Evolutionary conservation across 192 early-diverging fungal species (phyloP), one percentile per base, ranked within the genome.

Genomic region (Coemansia sp.): DNA sequence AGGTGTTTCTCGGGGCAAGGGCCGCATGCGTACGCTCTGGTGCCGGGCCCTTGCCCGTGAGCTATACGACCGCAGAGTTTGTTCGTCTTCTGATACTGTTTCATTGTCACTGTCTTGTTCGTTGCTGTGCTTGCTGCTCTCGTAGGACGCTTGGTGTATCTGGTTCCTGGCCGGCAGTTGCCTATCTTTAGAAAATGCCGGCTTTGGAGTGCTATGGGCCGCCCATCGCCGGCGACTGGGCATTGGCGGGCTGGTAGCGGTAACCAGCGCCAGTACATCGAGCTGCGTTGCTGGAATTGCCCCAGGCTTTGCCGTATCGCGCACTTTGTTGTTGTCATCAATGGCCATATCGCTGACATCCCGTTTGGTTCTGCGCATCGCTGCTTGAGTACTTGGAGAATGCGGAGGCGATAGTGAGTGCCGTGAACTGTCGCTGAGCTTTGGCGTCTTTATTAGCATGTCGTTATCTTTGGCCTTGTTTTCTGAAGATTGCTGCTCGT

Each of bases 181-280:
- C 1, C 14, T 55, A 3, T 24, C 38, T 0, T 61, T 50, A 21
- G 21, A 23, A 39, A 56, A 57, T 15, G 65, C 54, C 1, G 72
- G 69, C 66, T 72, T 71, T 19, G 65, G 62, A 2, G 69, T 75
- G 60, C 64, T 69, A 19, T 72, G 66, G 9, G 53, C 62, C 5
- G n/a, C 52, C 79, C 79, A 82, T 25, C 64, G 59, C 29, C 64
- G 62, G 9, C 73, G 79, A 21, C 79, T 75, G 19, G 79, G 79
- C 73, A 82, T 75, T 3, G 79, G 79, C 49, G 79, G 79, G 60
- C 79, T 82, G 37, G 79, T 82, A 8, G 79, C 79, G 10, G 79
- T 82, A 17, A 82, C 79, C 14, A 82, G 64, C 23, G 79, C 79
- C 41, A 82, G 47, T 1, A 82, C 79, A 10, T 82, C 79, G 2